Conservation (phyloP, 192 early-diverging fungal species). For the Podila minutissima region DNA sequence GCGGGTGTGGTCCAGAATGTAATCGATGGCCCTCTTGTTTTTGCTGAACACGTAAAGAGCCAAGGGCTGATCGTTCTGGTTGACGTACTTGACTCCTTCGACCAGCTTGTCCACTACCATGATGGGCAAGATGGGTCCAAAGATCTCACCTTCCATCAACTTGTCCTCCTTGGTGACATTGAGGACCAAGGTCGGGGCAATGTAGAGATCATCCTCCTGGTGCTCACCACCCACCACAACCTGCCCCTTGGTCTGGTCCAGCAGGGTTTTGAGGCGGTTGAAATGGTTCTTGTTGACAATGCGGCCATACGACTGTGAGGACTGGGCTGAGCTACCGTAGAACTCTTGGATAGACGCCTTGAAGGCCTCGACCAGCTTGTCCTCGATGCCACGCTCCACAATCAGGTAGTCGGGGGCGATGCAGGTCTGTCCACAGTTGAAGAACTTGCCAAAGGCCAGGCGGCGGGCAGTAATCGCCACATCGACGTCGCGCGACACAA, state of each 20-base stretch:
- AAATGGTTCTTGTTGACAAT: slow-evolving; percentile 73
- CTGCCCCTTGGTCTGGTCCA: slow-evolving; percentile 65
- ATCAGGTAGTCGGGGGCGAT: slow-evolving; percentile 83
- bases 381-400: slow-evolving; percentile 57
- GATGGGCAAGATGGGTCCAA: slow-evolving; percentile 93
- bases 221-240: slow-evolving; percentile 67
- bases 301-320: slow-evolving; percentile 62
- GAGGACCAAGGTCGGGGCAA: slow-evolving; percentile 84
- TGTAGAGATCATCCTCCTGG: slow-evolving; percentile 71
- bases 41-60: slow-evolving; percentile 82
- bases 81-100: slow-evolving; percentile 74
- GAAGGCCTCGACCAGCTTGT: slow-evolving; percentile 65
- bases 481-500: slow-evolving; percentile 78
- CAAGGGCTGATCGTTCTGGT: slow-evolving; percentile 78
- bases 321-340: slow-evolving; percentile 54
- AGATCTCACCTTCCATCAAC: slow-evolving; percentile 90
- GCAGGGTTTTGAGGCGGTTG: slow-evolving; percentile 61
- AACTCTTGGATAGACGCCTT: slow-evolving; percentile 55
- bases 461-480: slow-evolving; percentile 73
- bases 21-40: slow-evolving; percentile 61
- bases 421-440: slow-evolving; percentile 92
- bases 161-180: slow-evolving; percentile 70
- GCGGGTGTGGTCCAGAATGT: slow-evolving; percentile 72
- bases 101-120: slow-evolving; percentile 72
- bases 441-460: slow-evolving; percentile 85